Conservation (phyloP, 768 basidiomycete species). For the Lepiota brunneoincarnata region DNA sequence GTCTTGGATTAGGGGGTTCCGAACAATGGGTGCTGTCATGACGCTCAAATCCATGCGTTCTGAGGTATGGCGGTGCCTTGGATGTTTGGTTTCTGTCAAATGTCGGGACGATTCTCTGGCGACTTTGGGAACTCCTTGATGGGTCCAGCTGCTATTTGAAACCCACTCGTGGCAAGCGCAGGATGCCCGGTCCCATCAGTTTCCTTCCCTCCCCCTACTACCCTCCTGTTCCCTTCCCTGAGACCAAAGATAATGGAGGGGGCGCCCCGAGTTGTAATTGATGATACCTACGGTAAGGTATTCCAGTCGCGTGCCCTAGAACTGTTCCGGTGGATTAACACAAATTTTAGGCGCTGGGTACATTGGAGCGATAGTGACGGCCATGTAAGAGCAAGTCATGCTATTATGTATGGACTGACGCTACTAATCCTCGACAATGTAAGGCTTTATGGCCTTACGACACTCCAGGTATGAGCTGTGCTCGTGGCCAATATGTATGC, state of each 20-base stretch:
- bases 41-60: too few relatives aligned
- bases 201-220: neutral
- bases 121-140: too few relatives aligned
- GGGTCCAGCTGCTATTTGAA: too few relatives aligned
- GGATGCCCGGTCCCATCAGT: too few relatives aligned
- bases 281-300: conserved; percentile 22
- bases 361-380: conserved; percentile 31
- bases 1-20: too few relatives aligned
- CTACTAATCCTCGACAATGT: neutral
- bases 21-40: too few relatives aligned
- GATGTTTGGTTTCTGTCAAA: too few relatives aligned
- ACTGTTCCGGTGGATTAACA: neutral
- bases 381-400: conserved; percentile 25
- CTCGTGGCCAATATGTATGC: neutral
- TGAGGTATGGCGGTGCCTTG: too few relatives aligned
- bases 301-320: too few relatives aligned
- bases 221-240: neutral
- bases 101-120: too few relatives aligned
- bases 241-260: neutral
- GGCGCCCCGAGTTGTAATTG: conserved; percentile 10
- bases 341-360: conserved; percentile 16
- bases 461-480: conserved; percentile 24
- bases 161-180: too few relatives aligned
- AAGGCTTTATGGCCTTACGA: conserved; percentile 36
- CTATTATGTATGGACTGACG: too few relatives aligned